These are phyloP conservation scores for Chaetomium sp. DNA, from an alignment of 2,329 filamentous ascomycete genomes.

Conservation along the genomic window DNA sequence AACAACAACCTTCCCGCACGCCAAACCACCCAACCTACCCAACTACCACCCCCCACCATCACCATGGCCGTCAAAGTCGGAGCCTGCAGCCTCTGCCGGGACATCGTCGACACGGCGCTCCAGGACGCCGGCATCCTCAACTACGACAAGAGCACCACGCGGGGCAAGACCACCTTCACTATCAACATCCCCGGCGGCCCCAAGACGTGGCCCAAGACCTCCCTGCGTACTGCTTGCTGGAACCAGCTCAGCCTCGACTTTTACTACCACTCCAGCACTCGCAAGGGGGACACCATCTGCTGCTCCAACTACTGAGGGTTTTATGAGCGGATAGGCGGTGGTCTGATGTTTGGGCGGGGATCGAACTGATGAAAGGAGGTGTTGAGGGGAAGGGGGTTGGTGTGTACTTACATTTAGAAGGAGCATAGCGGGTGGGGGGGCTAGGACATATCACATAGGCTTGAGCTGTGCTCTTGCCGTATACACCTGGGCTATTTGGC, in stretches of 20 bases:
- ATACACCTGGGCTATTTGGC: neutral
- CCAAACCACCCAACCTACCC: neutral
- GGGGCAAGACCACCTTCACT: constrained; percentile 2
- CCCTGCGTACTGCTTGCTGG: neutral
- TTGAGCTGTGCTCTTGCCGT: neutral
- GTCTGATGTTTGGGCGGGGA: neutral
- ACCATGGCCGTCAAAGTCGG: neutral
- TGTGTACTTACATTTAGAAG: neutral
- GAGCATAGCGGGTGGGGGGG: neutral
- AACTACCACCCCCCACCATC: neutral
- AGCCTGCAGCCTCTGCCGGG: constrained; percentile 7
- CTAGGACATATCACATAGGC: neutral
- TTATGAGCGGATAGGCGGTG: neutral
- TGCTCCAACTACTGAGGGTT: neutral
- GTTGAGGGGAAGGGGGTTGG: neutral
- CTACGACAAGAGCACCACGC: neutral
- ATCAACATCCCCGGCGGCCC: constrained; percentile 4
- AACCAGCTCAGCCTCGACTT: constrained; percentile 6
- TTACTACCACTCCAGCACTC: neutral
- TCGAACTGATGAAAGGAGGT: neutral
- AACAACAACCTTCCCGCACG: neutral
- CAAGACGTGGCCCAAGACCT: constrained; percentile 1
- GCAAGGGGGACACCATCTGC: constrained; percentile 4
- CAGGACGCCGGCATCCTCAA: neutral
- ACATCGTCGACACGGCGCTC: neutral